Evolutionary conservation across 1,284 basidiomycete genomes (phyloP), one percentile per base, ranked within the genome.

Genomic region (Ustilago loliicola): DNA sequence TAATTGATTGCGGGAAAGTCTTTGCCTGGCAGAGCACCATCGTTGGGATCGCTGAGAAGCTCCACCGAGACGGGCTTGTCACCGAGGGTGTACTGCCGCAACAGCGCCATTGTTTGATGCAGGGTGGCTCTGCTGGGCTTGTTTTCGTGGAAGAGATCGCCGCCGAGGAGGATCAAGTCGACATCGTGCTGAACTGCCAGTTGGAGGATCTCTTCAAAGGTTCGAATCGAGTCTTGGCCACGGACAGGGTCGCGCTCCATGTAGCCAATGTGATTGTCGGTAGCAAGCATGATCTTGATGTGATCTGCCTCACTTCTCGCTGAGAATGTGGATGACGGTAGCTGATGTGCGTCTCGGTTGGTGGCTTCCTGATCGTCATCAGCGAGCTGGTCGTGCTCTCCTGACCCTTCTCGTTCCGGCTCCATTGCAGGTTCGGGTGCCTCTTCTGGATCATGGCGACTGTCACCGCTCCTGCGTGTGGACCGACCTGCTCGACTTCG

Each of bases 111-210:
- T 94, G 96, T 64, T 50, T 79, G 75, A 51, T 83, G 82, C 59
- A 99, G 87, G 72, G 93, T 94, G 48, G 95, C 93, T 79, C 96
- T 88, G 32, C 94, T 94, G 0, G 97, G 97, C 73, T 95, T 91
- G 87, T 99, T 99, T 84, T 99, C 97, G 86, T 99, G 97, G 85
- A 99, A 99, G 8, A 99, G 89, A 87, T 99, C 97, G 11, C 97
- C 96, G 15, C 93, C 96, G 1, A 98, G 91, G 2, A 99, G 90
- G 63, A 99, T 62, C 27, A 79, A 52, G 32, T 79, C 77, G 21
- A 82, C 79, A 21, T 78, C 92, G 75, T 94, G 89, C 73, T 95
- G 94, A 17, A 92, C 90, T 0, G 95, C 96, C 5, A 98, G 88
- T 84, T 97, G 91, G 8, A 99, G 88, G 52, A 99, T 94, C 88